phyloP scores from a whole-genome alignment of 2,329 filamentous ascomycete species.

The Claviceps maximensis region DNA sequence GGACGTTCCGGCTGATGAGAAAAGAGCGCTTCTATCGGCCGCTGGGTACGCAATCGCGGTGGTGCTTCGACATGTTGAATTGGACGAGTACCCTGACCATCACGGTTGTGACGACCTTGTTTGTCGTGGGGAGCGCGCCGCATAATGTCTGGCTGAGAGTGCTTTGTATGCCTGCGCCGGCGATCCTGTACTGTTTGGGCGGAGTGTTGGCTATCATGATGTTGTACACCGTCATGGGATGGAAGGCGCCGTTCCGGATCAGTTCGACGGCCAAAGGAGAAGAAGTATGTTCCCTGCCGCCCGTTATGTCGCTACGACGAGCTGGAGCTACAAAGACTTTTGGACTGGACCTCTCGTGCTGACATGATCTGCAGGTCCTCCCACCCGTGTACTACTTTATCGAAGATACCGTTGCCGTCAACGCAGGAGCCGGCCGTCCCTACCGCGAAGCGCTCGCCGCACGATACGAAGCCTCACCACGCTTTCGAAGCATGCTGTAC shows the following conservation, averaged over 20 bases:
- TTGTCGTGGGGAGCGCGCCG: slow-evolving; percentile 38
- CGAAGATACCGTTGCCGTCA: slow-evolving; percentile 55
- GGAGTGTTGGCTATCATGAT: slow-evolving; percentile 26
- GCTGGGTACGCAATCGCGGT: slow-evolving; percentile 30
- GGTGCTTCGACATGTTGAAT: slow-evolving; percentile 37
- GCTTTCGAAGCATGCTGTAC: slow-evolving; percentile 28
- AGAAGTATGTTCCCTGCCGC: slow-evolving; percentile 17
- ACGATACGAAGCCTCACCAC: slow-evolving; percentile 27
- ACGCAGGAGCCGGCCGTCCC: slow-evolving; percentile 41
- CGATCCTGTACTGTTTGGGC: slow-evolving; percentile 36
- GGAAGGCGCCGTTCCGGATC: slow-evolving; percentile 45
- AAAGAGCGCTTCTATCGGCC: slow-evolving; percentile 37
- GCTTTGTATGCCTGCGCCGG: slow-evolving; percentile 36
- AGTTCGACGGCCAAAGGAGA: slow-evolving; percentile 48
- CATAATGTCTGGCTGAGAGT: slow-evolving; percentile 35
- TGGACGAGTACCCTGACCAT: slow-evolving; percentile 34
- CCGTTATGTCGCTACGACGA: too few species aligned
- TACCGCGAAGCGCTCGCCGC: slow-evolving; percentile 29
- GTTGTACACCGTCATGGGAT: slow-evolving; percentile 22
- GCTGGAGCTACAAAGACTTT: too few species aligned
- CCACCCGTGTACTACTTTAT: slow-evolving; percentile 52
- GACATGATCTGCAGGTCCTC: slow-evolving; percentile 25
- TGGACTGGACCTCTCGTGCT: not conserved
- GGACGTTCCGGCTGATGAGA: slow-evolving; percentile 34
- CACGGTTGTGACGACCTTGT: slow-evolving; percentile 33